phyloP scores from a whole-genome alignment of 108 stramenopile species.

The Pseudonitzschia multiseries region DNA sequence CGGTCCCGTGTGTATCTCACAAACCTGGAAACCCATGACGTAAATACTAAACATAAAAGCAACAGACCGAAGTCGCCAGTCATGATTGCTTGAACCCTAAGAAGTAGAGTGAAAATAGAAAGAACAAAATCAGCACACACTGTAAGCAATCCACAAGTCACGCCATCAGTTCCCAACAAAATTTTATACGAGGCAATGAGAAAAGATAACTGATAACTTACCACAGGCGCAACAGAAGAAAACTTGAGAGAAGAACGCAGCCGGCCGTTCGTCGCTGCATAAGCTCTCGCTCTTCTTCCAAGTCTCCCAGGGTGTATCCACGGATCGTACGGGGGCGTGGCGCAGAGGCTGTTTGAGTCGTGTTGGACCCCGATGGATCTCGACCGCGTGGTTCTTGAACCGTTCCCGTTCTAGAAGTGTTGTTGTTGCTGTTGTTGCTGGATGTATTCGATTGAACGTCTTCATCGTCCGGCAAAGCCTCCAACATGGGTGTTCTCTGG shows the following conservation, averaged over 20 bases:
- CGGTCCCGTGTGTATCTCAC: slow-evolving; percentile 58
- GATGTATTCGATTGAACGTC: slow-evolving; percentile 9
- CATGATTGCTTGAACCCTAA: slow-evolving; percentile 57
- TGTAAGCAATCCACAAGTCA: too few species aligned
- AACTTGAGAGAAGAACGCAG: slow-evolving; percentile 63
- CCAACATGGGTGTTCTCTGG: slow-evolving; percentile 1
- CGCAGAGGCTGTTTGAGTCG: neutral
- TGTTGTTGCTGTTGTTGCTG: neutral
- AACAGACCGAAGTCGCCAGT: slow-evolving; percentile 58
- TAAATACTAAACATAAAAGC: slow-evolving; percentile 64
- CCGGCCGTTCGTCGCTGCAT: slow-evolving; percentile 63
- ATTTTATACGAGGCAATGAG: neutral
- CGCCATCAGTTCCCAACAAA: too few species aligned
- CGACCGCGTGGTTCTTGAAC: neutral
- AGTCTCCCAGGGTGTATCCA: slow-evolving; percentile 41
- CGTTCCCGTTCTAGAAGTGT: neutral
- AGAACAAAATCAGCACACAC: too few species aligned
- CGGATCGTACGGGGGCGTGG: slow-evolving; percentile 7
- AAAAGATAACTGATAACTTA: too few species aligned
- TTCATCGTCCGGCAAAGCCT: slow-evolving; percentile 11
- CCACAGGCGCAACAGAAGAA: slow-evolving; percentile 81
- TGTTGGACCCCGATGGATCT: neutral
- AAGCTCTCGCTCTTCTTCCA: slow-evolving; percentile 68
- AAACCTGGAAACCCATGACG: slow-evolving; percentile 74
- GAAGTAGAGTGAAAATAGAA: neutral